Conservation (phyloP, 768 basidiomycete species). For the Panaeolus cyanescens region DNA sequence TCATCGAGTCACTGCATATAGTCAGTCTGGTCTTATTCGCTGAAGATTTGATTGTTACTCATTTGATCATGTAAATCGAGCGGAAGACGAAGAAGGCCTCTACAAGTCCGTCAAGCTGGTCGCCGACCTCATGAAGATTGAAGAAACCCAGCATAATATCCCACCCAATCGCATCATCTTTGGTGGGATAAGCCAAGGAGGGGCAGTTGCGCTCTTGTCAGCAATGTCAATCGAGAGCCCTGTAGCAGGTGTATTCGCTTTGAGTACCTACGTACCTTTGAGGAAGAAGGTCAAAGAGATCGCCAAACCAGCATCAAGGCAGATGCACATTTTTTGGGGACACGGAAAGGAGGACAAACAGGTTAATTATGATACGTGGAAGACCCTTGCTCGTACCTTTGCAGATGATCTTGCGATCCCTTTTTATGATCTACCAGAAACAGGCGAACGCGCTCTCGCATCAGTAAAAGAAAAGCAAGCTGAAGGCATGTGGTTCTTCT, state of each 20-base stretch:
- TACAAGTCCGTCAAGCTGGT: slow-evolving; percentile 48
- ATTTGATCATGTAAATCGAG: slow-evolving; percentile 41
- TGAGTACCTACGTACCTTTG: slow-evolving; percentile 69
- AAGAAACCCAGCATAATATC: slow-evolving; percentile 56
- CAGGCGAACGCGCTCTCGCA: slow-evolving; percentile 6
- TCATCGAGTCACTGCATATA: neutral
- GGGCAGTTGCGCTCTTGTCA: slow-evolving; percentile 57
- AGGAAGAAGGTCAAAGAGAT: slow-evolving; percentile 51
- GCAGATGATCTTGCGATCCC: slow-evolving; percentile 47
- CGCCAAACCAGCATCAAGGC: neutral
- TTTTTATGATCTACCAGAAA: slow-evolving; percentile 16
- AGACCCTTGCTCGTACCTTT: slow-evolving; percentile 48
- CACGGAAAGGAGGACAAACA: slow-evolving; percentile 68
- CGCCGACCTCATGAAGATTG: slow-evolving; percentile 57
- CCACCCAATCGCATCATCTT: slow-evolving; percentile 60
- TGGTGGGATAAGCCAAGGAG: slow-evolving; percentile 79
- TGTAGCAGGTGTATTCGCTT: slow-evolving; percentile 57
- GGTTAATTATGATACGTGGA: slow-evolving; percentile 51
- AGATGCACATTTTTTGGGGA: slow-evolving; percentile 72
- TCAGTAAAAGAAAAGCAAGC: slow-evolving; percentile 12
- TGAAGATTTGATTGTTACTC: slow-evolving; percentile 58
- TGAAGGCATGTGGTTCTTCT: slow-evolving; percentile 24
- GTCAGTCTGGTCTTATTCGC: neutral
- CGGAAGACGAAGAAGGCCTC: slow-evolving; percentile 63
- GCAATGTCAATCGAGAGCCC: slow-evolving; percentile 51